Evolutionary conservation across 2,329 filamentous ascomycete species (phyloP).

Genomic region (Paraphoma sp.): DNA sequence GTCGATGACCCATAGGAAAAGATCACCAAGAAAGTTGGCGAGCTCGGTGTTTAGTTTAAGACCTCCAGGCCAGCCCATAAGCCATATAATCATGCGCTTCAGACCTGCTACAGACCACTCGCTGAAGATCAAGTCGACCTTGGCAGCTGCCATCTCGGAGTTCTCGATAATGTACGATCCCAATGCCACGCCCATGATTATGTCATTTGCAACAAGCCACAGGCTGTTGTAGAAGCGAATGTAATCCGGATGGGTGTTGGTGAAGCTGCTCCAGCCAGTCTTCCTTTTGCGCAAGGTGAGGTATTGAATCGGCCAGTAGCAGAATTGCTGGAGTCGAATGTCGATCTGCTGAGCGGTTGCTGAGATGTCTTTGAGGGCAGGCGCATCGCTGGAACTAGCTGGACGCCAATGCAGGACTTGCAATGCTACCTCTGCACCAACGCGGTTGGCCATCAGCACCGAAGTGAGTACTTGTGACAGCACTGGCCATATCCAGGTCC

Average conservation of each 20-base stretch:
- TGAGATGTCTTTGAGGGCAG: conserved; percentile 92
- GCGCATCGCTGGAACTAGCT: conserved; percentile 68
- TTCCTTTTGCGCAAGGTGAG: conserved; percentile 87
- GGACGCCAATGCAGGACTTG: conserved; percentile 83
- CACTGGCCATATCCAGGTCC: conserved; percentile 78
- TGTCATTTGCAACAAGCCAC: conserved; percentile 97
- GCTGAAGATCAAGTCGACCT: conserved; percentile 77
- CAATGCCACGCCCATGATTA: conserved; percentile 96
- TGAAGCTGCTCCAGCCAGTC: conserved; percentile 93
- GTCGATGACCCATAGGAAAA: conserved; percentile 98
- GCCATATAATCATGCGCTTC: conserved; percentile 88
- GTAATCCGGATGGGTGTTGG: conserved; percentile 94
- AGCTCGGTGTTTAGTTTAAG: conserved; percentile 95
- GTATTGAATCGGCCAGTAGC: conserved; percentile 98
- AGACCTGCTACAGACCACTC: conserved; percentile 88
- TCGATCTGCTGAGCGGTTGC: conserved; percentile 97
- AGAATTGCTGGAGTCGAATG: conserved; percentile 96
- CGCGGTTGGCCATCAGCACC: conserved; percentile 77
- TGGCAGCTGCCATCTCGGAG: conserved; percentile 78
- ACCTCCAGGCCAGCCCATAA: conserved; percentile 88
- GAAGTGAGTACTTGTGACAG: conserved; percentile 76
- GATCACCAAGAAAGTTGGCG: conserved; percentile 89
- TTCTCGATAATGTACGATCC: conserved; percentile 98
- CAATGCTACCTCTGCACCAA: conserved; percentile 80
- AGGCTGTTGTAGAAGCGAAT: conserved; percentile 99